Conservation (phyloP, 805 yeast species). For the Metschnikowia shivogae region DNA sequence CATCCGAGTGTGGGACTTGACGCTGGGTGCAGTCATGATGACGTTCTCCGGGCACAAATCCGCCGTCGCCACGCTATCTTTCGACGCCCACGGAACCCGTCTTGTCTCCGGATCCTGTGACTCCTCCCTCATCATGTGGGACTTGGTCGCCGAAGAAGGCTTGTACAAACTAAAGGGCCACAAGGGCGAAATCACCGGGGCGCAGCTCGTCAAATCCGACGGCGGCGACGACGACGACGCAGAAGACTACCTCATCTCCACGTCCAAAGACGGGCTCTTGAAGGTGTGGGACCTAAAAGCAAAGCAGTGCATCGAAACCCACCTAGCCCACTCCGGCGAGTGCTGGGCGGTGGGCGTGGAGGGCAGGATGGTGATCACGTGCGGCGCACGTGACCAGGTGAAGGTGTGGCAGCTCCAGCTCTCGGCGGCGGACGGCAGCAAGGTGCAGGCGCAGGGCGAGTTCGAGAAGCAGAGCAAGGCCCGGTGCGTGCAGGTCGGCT, state of each 20-base stretch:
- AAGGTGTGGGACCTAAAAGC: conserved; percentile 91
- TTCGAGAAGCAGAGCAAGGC: conserved; percentile 75
- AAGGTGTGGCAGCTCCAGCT: conserved; percentile 79
- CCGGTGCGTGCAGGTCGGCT: conserved; percentile 59
- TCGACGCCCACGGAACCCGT: conserved; percentile 80
- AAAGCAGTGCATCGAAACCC: conserved; percentile 91
- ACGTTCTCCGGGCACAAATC: conserved; percentile 90
- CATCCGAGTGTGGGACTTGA: conserved; percentile 85
- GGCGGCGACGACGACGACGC: conserved; percentile 41
- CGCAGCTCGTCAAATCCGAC: conserved; percentile 42
- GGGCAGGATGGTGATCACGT: conserved; percentile 52
- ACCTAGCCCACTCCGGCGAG: conserved; percentile 88
- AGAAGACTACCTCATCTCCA: conserved; percentile 69
- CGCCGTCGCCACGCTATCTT: conserved; percentile 62
- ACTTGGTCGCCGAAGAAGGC: conserved; percentile 88
- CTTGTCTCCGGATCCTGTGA: conserved; percentile 85
- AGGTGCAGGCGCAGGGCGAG: conserved; percentile 53
- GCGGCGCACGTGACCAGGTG: conserved; percentile 76
- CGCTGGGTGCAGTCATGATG: conserved; percentile 72
- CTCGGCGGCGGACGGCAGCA: conserved; percentile 43
- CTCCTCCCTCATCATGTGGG: conserved; percentile 87
- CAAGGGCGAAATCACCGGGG: conserved; percentile 80
- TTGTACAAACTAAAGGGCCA: conserved; percentile 83
- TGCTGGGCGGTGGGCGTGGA: conserved; percentile 75
- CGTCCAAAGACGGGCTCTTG: conserved; percentile 84